Evolutionary conservation across 805 yeast genomes (phyloP).

Genomic region (Ogataea ganodermae): DNA sequence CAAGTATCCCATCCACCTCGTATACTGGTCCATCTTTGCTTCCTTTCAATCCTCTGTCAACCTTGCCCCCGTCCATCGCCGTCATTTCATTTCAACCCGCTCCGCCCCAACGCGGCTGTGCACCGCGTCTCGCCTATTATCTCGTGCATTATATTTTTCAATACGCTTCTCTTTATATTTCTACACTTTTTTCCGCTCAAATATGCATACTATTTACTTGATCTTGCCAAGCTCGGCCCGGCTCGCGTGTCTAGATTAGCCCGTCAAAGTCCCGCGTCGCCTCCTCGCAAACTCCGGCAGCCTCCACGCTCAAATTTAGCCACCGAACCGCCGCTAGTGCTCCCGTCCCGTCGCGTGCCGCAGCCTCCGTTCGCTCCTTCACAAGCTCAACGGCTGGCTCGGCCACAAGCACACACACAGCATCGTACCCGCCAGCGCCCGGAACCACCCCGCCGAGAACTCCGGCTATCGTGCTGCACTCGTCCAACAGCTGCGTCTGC

Average conservation of each 20-base stretch:
- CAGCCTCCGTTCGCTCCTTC: conserved; percentile 6
- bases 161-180: background rate
- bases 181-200: background rate
- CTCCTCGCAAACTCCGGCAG: conserved; percentile 57
- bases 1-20: too few relatives aligned
- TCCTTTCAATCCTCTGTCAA: too few relatives aligned
- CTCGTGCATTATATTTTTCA: background rate
- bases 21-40: too few relatives aligned
- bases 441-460: conserved; percentile 96
- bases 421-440: conserved; percentile 98
- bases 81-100: background rate
- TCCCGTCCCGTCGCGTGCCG: conserved; percentile 17
- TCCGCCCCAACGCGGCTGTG: conserved; percentile 10
- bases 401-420: conserved; percentile 71
- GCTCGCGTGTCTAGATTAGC: conserved; percentile 6
- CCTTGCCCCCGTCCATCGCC: too few relatives aligned
- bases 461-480: conserved; percentile 60
- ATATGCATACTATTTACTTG: background rate
- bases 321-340: conserved; percentile 56
- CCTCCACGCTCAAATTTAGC: conserved; percentile 67
- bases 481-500: conserved; percentile 72
- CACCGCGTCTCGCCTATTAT: background rate
- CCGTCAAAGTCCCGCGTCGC: conserved; percentile 35
- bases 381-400: conserved; percentile 44
- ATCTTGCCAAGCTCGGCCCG: conserved; percentile 1